These are phyloP conservation scores for Calophaca sinica DNA, from an alignment of 306 rosid species.

Conservation along the genomic window DNA sequence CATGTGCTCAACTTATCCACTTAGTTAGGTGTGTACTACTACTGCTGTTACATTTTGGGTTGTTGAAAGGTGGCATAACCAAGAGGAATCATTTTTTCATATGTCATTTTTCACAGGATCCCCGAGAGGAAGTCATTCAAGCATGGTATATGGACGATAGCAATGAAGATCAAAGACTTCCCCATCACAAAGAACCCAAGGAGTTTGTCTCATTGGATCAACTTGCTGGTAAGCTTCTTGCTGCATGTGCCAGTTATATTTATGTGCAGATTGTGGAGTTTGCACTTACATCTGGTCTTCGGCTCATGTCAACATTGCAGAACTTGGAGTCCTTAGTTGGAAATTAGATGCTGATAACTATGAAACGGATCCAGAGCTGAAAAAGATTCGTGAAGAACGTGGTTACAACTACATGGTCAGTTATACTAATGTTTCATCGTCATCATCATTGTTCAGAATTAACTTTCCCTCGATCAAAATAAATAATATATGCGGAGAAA, in stretches of 20 bases:
- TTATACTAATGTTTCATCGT: constrained; percentile 22
- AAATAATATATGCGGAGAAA: background rate
- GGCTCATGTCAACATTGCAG: constrained; percentile 55
- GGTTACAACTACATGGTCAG: constrained; percentile 90
- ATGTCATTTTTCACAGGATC: constrained; percentile 62
- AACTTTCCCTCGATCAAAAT: background rate
- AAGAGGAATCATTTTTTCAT: constrained; percentile 38
- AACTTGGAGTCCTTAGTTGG: constrained; percentile 99
- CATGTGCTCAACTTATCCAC: background rate
- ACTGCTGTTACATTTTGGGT: constrained; percentile 2
- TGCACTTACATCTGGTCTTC: background rate
- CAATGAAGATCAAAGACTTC: constrained; percentile 91
- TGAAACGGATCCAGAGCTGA: constrained; percentile 88
- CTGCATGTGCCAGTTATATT: constrained; percentile 24
- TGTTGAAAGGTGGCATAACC: constrained; percentile 21
- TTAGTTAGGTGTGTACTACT: background rate
- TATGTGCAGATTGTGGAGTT: constrained; percentile 9
- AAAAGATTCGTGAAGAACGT: constrained; percentile 90
- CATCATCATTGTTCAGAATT: background rate
- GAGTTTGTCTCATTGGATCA: constrained; percentile 80
- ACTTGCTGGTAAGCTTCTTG: constrained; percentile 68
- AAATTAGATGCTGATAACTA: constrained; percentile 78
- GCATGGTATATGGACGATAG: constrained; percentile 99
- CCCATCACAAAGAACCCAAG: constrained; percentile 88
- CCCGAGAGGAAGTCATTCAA: constrained; percentile 91